Evolutionary conservation across 495 filamentous ascomycete genomes (phyloP).

Genomic region (Penicillium alfredii): DNA sequence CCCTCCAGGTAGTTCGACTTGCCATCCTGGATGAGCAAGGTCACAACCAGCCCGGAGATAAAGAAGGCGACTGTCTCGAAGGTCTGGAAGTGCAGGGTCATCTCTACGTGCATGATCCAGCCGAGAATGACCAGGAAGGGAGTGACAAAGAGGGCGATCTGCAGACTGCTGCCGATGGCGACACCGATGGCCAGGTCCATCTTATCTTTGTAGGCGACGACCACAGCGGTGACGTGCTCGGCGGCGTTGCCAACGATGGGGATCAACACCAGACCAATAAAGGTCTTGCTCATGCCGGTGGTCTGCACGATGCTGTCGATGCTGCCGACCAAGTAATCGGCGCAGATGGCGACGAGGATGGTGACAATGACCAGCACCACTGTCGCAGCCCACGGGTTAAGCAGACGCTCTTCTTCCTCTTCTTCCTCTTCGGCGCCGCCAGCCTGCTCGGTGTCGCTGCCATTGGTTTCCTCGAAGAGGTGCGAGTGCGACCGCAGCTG

Average conservation of each 20-base stretch:
- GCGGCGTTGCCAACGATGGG: slow-evolving; percentile 98
- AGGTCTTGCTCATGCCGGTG: slow-evolving; percentile 86
- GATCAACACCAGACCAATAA: slow-evolving; percentile 91
- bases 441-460: slow-evolving; percentile 30
- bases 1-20: slow-evolving; percentile 95
- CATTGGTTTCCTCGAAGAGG: slow-evolving; percentile 67
- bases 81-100: slow-evolving; percentile 87
- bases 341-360: slow-evolving; percentile 79
- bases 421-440: slow-evolving; percentile 34
- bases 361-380: slow-evolving; percentile 71
- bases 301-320: slow-evolving; percentile 83
- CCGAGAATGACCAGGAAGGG: slow-evolving; percentile 86
- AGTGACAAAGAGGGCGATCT: slow-evolving; percentile 91
- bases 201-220: slow-evolving; percentile 90
- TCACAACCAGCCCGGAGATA: slow-evolving; percentile 81
- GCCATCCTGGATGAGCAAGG: slow-evolving; percentile 87
- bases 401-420: slow-evolving; percentile 54
- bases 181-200: slow-evolving; percentile 97
- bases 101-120: slow-evolving; percentile 77
- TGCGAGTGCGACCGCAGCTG: slow-evolving; percentile 76
- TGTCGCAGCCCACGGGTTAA: slow-evolving; percentile 65
- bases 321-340: slow-evolving; percentile 88
- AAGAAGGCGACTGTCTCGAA: slow-evolving; percentile 96
- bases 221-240: slow-evolving; percentile 91
- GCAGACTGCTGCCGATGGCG: slow-evolving; percentile 87